Base-by-base conservation (phyloP, 208 protist genomes). In the Ichthyophonus hoferi region DNA sequence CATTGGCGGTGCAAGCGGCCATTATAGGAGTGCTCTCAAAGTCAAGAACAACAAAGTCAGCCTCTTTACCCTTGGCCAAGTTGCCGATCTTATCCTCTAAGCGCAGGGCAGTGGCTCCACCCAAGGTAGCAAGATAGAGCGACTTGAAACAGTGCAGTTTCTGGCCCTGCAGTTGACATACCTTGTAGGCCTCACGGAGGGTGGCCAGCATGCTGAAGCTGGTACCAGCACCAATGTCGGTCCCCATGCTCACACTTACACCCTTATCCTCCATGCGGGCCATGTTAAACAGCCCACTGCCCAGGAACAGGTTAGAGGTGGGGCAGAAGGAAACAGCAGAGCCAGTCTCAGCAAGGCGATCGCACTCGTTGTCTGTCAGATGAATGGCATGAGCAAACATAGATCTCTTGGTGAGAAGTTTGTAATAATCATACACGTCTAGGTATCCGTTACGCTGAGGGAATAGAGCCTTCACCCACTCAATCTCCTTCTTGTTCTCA, bases 161-260 rank as follows among this genome's bases (percentile, higher is more conserved):
- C 43, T 87, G 86, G 42, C 79, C 89, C 35, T 88, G 89, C 31
- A 90, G 33, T 0, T 58, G 12, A 40, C 41, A 94, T 79, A 92
- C 92, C 79, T 95, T 95, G 2, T 95, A 96, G 0, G 95, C 92
- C 84, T 95, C 89, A 85, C 96, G 94, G 88, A 96, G 95, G 37
- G 93, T 90, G 34, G 96, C 92, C 34, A 98, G 93, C 42, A 98
- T 93, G 12, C 95, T 97, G 31, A 95, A 89, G 50, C 89, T 93
- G 40, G 93, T 94, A 12, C 97, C 97, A 58, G 96, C 97, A 37
- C 96, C 93, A 24, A 98, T 93, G 90, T 98, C 97, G 0, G 97
- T 98, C 1, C 96, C 97, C 50, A 98, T 92, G 12, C 95, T 94
- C 1, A 98, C 96, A 41, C 95, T 95, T 31, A 97, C 37, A 34